These are phyloP conservation scores for Podaxis mareebaensis DNA, from an alignment of 768 basidiomycete genomes.

Conservation along the genomic window DNA sequence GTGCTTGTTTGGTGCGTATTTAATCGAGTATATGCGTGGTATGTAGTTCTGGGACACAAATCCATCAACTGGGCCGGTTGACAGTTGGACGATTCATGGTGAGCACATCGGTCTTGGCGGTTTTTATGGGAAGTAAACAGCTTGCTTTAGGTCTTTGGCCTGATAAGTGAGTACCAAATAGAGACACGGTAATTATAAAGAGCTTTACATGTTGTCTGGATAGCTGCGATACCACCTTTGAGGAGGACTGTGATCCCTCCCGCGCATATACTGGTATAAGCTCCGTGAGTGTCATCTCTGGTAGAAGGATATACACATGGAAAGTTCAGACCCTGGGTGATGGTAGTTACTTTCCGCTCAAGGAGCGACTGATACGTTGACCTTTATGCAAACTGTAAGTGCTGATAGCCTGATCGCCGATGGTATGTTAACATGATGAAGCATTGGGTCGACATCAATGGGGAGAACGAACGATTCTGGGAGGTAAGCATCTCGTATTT, in stretches of 20 bases:
- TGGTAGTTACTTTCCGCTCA: conserved; percentile 57
- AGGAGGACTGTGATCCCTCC: conserved; percentile 38
- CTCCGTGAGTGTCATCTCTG: conserved; percentile 23
- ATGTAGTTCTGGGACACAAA: conserved; percentile 72
- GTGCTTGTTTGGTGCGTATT: not conserved
- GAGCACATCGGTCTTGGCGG: conserved; percentile 16
- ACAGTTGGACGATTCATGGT: conserved; percentile 81
- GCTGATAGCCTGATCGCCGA: not conserved
- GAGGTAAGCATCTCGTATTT: conserved; percentile 41
- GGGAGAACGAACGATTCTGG: conserved; percentile 67
- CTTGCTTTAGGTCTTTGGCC: conserved; percentile 58
- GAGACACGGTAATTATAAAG: not conserved
- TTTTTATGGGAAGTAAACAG: not conserved
- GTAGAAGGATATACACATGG: conserved; percentile 9
- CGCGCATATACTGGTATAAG: conserved; percentile 34
- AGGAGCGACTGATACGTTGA: conserved; percentile 57
- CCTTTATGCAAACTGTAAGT: conserved; percentile 52
- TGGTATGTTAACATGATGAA: conserved; percentile 19
- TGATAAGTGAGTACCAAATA: conserved; percentile 47
- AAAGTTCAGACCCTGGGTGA: not conserved
- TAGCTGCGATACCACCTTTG: conserved; percentile 54
- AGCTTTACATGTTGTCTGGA: not conserved
- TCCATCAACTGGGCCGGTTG: conserved; percentile 57
- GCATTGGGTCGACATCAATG: conserved; percentile 66
- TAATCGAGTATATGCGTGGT: not conserved